phyloP scores from a whole-genome alignment of 2,329 filamentous ascomycete genomes.

The Epichloe scottii region DNA sequence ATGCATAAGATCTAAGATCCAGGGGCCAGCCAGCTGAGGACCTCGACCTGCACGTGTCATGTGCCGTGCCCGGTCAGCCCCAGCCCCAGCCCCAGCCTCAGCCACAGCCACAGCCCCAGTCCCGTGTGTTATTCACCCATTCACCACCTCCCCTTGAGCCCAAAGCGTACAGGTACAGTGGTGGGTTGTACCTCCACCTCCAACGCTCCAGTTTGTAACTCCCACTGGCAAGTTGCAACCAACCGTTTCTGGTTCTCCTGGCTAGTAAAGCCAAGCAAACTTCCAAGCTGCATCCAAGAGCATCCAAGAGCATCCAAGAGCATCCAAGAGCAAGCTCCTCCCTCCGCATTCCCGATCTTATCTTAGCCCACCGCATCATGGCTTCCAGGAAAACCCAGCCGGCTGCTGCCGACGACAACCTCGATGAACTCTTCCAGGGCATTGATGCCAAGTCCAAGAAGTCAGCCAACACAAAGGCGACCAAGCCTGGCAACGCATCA shows the following conservation, averaged over 20 bases:
- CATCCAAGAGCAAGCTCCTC: not conserved
- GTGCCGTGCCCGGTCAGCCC: not conserved
- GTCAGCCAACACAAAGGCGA: slow-evolving; percentile 25
- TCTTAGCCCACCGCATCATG: slow-evolving; percentile 28
- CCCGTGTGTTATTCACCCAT: not conserved
- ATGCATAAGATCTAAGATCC: no score
- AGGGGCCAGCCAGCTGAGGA: no score
- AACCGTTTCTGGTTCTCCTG: not conserved
- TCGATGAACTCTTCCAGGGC: slow-evolving; percentile 53
- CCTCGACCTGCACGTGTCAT: slow-evolving; percentile 2
- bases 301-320: no score
- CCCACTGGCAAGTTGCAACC: not conserved
- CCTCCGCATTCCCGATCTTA: not conserved
- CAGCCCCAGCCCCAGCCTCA: no score
- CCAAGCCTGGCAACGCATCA: slow-evolving; percentile 36
- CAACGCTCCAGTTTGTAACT: not conserved
- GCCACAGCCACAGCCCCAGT: no score
- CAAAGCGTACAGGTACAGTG: not conserved
- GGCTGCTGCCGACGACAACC: slow-evolving; percentile 44
- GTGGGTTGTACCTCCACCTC: not conserved
- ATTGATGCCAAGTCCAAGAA: slow-evolving; percentile 43
- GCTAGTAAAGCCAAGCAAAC: not conserved
- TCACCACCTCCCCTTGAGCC: not conserved
- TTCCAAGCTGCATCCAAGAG: not conserved
- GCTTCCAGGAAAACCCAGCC: slow-evolving; percentile 48